Conservation (phyloP, 2,329 filamentous ascomycete species). For the Trichoderma brevicompactum region DNA sequence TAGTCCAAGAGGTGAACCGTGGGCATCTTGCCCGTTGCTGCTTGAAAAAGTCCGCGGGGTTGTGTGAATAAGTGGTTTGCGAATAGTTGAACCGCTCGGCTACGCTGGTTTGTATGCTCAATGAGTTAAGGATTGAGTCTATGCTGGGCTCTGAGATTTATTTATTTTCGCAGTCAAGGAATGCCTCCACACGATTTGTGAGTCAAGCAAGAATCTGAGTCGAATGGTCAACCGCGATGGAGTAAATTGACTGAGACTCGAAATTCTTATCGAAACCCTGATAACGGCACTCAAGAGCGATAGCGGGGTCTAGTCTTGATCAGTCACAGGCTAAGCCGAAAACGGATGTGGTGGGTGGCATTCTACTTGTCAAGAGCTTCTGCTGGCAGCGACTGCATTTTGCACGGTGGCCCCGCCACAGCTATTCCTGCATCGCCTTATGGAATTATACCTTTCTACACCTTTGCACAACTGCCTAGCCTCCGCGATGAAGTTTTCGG, state of each 20-base stretch:
- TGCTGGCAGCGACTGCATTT: conserved; percentile 17
- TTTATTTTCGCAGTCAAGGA: background rate
- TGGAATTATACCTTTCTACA: background rate
- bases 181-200: conserved; percentile 6
- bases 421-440: background rate
- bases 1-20: conserved; percentile 83
- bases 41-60: conserved; percentile 12
- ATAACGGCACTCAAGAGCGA: conserved; percentile 24
- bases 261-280: conserved; percentile 26
- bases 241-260: conserved; percentile 6
- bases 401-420: conserved; percentile 17
- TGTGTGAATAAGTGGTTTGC: conserved; percentile 18
- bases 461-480: background rate
- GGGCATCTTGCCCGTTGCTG: conserved; percentile 59
- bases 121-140: background rate
- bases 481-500: background rate
- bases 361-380: conserved; percentile 21
- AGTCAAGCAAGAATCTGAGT: conserved; percentile 22
- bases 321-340: conserved; percentile 12
- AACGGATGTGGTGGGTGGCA: conserved; percentile 1
- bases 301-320: conserved; percentile 17
- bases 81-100: background rate
- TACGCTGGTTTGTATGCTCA: background rate
- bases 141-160: background rate
- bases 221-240: conserved; percentile 10